Percentiles rank a stretch among this genome's conserved stretches.
Evolutionary conservation across 1,284 basidiomycete species (phyloP).

Genomic region (Melampsora americana): DNA sequence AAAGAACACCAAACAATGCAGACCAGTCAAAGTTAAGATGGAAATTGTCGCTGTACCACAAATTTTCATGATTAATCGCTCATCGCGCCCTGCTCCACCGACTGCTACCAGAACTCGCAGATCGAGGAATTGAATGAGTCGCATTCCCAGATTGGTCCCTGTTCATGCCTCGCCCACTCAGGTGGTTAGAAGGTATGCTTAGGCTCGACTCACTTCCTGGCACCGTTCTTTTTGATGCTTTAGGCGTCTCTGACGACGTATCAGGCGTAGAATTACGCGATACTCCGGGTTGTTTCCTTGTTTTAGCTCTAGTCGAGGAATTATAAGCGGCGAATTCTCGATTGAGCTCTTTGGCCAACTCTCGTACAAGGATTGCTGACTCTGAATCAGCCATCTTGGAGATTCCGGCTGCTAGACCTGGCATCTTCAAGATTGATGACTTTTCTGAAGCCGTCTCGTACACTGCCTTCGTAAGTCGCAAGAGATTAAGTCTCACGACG

Average conservation of each 20-base stretch:
- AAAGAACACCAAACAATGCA: no score
- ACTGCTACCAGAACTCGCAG: no score
- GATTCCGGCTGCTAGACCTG: constrained; percentile 73
- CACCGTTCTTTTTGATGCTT: not conserved
- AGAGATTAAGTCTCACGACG: constrained; percentile 81
- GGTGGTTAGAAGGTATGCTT: no score
- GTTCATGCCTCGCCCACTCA: no score
- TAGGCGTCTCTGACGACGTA: not conserved
- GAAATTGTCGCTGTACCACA: no score
- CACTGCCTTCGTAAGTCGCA: constrained; percentile 77
- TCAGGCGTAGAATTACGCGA: not conserved
- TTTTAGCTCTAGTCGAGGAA: not conserved
- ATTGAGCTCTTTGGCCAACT: constrained; percentile 72
- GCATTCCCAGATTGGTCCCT: no score
- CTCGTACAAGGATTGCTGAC: constrained; percentile 80
- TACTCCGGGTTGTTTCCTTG: constrained; percentile 1
- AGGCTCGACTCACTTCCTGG: not conserved
- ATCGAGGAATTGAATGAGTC: no score
- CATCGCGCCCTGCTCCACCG: no score
- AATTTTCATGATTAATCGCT: no score
- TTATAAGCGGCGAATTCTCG: constrained; percentile 23
- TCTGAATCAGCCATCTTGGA: constrained; percentile 74
- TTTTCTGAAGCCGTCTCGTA: constrained; percentile 85
- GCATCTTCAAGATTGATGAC: constrained; percentile 72
- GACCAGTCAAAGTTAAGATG: no score